Evolutionary conservation across 805 yeast genomes (phyloP), one percentile per base, ranked within the genome.

Genomic region (Isabelozyma heimii): DNA sequence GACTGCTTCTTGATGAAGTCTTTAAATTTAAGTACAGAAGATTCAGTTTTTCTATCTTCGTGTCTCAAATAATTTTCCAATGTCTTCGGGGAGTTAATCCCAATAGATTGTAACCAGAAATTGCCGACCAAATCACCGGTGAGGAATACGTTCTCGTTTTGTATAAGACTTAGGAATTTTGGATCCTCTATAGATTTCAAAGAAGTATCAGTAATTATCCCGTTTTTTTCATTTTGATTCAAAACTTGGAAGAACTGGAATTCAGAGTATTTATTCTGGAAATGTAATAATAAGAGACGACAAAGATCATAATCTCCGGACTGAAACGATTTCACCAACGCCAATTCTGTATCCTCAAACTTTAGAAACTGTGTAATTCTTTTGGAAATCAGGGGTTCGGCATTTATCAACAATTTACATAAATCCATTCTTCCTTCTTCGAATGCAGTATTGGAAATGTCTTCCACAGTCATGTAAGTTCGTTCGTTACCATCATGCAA

Each of bases 361-460:
- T 80, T 82, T 20, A 90, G 62, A 37, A 89, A 73, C 44, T 85
- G 72, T 9, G 54, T 54, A 1, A 90, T 79, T 52, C 86, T 87
- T 48, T 80, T 76, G 6, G 75, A 70, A 0, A 86, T 77, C 12
- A 76, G 70, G 1, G 87, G 85, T 60, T 94, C 98, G 50, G 83
- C 66, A 44, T 83, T 77, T 10, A 88, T 74, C n/a, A 94, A 65
- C 41, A 77, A 70, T 47, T 85, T 81, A 37, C 97, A 85, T 17
- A 94, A 67, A 20, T 76, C 72, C 9, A 78, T 63, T 26, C 98
- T 73, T 1, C 98, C 98, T 65, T 92, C 97, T 57, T 85, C 84
- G 57, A 78, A 80, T 0, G 96, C 94, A 14, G 80, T 75, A 8
- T 74, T 70, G 0, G 89, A 83, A 26, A 90, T 80, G 26, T 75